Evolutionary conservation across 75 land plant genomes (phyloP).

Genomic region (Pinus albicaulis): DNA sequence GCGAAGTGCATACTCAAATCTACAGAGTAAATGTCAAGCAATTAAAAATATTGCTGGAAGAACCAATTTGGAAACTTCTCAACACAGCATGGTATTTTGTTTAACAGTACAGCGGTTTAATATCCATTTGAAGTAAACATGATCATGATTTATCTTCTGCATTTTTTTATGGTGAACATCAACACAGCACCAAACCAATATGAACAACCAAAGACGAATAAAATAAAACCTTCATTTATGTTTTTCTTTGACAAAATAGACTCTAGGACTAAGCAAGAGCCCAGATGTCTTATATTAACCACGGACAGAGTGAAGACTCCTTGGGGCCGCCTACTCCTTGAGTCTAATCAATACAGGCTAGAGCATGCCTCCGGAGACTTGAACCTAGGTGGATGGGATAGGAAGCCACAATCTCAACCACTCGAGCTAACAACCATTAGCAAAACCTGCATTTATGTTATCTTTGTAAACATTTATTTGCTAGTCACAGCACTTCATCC

Average conservation of each 20-base stretch:
- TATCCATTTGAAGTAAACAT: not conserved
- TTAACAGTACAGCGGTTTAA: not conserved
- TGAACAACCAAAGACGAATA: not conserved
- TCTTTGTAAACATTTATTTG: too few species aligned
- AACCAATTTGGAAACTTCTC: not conserved
- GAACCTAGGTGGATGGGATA: too few species aligned
- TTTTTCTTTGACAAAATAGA: too few species aligned
- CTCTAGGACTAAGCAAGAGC: too few species aligned
- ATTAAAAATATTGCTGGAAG: not conserved
- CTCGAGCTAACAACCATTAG: too few species aligned
- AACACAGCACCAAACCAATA: not conserved
- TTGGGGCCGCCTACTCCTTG: too few species aligned
- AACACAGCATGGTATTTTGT: not conserved
- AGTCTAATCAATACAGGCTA: too few species aligned
- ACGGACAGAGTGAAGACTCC: too few species aligned
- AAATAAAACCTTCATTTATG: not conserved
- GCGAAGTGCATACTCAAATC: not conserved
- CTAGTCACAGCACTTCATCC: not conserved
- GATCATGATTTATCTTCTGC: not conserved
- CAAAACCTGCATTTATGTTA: too few species aligned
- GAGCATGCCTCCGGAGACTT: too few species aligned
- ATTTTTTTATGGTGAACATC: not conserved
- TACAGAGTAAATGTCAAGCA: not conserved
- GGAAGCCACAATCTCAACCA: too few species aligned
- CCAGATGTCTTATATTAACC: too few species aligned